Evolutionary conservation across 116 monocot species (phyloP), one percentile per base, ranked within the genome.

Genomic region (Iris pallida): DNA sequence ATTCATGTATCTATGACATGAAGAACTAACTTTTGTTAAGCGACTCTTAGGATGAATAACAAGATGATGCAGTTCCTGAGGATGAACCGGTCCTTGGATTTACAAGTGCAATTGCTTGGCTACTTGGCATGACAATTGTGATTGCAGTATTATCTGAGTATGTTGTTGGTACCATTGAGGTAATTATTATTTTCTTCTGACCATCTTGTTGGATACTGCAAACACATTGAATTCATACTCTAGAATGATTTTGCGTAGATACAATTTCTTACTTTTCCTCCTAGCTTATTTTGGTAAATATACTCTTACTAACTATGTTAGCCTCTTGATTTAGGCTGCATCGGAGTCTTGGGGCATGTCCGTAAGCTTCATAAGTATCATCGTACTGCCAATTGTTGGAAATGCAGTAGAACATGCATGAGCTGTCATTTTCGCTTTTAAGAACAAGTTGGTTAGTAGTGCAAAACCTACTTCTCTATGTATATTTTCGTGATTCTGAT

Each of bases 341-440:
- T 85, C 88, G 0, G 69, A 73, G 16, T 83, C 80, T 13, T 90
- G 90, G 90, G 80, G 86, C 0, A 53, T 83, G 47, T 81, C 90
- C 5, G 76, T 86, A 12, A 71, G 83, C 68, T 90, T 90, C 55
- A 79, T 83, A 14, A 86, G 90, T 73, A 76, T 90, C 8, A 83
- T 90, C 13, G 46, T 90, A 49, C 73, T 86, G 9, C 86, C 90
- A 0, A 83, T 83, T 11, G 83, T 90, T 20, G 90, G 90, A 57
- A 90, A 90, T 76, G 90, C 90, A 11, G 86, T 86, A 8, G 90
- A 90, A 53, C 86, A 86, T 76, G 86, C 90, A 1, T 86, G 90
- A 48, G 86, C 90, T 44, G 62, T 90, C 77, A 81, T 86, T 42
- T 90, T 90, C 53, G 90, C 90, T 42, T 73, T 83, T 30, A 90